Evolutionary conservation across 352 stramenopile species (phyloP).

Genomic region (Pythium phragmiticola): DNA sequence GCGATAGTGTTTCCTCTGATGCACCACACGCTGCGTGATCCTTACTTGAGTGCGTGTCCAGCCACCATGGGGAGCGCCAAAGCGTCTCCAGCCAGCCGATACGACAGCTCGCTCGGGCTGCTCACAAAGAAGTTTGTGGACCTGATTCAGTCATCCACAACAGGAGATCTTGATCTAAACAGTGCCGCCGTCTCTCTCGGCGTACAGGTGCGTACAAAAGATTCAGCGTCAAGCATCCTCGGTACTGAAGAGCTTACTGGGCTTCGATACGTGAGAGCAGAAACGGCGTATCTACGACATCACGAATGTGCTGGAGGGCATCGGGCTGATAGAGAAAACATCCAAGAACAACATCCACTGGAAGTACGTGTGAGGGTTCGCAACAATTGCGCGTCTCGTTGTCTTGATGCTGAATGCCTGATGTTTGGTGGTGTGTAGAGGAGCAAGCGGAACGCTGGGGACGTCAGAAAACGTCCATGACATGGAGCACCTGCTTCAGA

Average conservation of each 20-base stretch:
- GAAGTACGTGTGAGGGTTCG: slow-evolving; percentile 66
- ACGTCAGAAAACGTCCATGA: slow-evolving; percentile 57
- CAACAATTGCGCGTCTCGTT: background rate
- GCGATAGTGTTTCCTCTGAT: background rate
- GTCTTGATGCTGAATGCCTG: background rate
- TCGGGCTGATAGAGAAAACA: slow-evolving; percentile 96
- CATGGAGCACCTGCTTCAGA: slow-evolving; percentile 71
- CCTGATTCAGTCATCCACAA: slow-evolving; percentile 88
- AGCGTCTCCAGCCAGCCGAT: slow-evolving; percentile 82
- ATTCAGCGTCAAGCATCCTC: background rate
- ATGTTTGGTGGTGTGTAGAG: slow-evolving; percentile 31
- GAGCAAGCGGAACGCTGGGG: slow-evolving; percentile 45
- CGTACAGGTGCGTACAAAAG: slow-evolving; percentile 52
- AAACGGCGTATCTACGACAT: slow-evolving; percentile 99
- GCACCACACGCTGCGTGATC: background rate
- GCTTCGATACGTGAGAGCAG: slow-evolving; percentile 24
- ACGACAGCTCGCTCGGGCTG: slow-evolving; percentile 95
- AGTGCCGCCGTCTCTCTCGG: slow-evolving; percentile 80
- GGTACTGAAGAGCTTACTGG: background rate
- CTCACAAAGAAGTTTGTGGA: slow-evolving; percentile 98
- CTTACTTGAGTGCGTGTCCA: slow-evolving; percentile 1
- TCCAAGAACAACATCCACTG: slow-evolving; percentile 99
- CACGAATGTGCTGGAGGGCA: slow-evolving; percentile 98
- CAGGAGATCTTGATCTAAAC: slow-evolving; percentile 94
- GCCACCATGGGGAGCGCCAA: slow-evolving; percentile 36